These are phyloP conservation scores for Xylaria sp. DNA, from an alignment of 2,329 filamentous ascomycete genomes.

Conservation along the genomic window DNA sequence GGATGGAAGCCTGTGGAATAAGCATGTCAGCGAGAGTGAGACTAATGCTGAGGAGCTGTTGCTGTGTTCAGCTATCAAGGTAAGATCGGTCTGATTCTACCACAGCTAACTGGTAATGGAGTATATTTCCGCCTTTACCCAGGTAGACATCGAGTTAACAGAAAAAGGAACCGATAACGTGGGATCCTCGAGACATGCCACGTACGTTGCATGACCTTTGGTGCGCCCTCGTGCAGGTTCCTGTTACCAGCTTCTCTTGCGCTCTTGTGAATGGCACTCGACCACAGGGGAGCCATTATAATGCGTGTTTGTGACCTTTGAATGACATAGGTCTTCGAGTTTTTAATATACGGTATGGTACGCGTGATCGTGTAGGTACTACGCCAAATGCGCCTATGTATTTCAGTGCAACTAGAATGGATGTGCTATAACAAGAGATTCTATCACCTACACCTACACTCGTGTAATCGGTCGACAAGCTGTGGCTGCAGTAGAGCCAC, in stretches of 20 bases:
- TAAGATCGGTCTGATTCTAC: background rate
- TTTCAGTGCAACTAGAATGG: background rate
- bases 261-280: background rate
- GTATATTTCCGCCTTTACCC: too few species aligned
- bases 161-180: background rate
- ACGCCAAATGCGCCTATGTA: background rate
- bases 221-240: background rate
- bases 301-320: background rate
- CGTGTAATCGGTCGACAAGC: background rate
- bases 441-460: slow-evolving; percentile 1
- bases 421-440: background rate
- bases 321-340: slow-evolving; percentile 2
- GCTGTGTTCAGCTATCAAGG: background rate
- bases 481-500: background rate
- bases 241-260: background rate
- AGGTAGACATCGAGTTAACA: background rate
- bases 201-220: background rate
- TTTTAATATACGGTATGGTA: slow-evolving; percentile 1
- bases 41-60: background rate
- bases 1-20: slow-evolving; percentile 5
- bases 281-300: background rate
- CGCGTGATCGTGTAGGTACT: background rate
- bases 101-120: background rate
- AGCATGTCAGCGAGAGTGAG: background rate
- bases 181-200: background rate